A percentile compares a stretch with the other conserved stretches of the same genome.
Conservation (phyloP, 2,329 filamentous ascomycete genomes). For the Dryadomyces quercus-mongolicae region DNA sequence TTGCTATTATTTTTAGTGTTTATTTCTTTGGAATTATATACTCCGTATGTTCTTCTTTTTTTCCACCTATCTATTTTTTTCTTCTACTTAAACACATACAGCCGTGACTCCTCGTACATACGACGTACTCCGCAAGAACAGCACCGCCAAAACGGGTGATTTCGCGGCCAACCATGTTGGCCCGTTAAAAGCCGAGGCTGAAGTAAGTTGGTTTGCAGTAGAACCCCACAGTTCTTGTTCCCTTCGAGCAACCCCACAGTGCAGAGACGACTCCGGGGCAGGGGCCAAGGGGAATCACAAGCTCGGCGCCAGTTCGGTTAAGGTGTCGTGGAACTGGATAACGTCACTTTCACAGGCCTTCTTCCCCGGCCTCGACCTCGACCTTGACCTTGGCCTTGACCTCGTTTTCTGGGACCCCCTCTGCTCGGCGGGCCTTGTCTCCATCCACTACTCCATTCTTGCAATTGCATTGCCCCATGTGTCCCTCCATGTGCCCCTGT, state of each 20-base stretch:
- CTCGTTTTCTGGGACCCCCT: neutral
- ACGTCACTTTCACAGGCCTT: neutral
- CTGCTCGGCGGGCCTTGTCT: too few relatives aligned
- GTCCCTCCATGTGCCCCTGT: neutral
- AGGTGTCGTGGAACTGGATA: slow-evolving; percentile 3
- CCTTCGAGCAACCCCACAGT: neutral
- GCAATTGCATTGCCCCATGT: too few relatives aligned
- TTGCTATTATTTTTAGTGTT: neutral
- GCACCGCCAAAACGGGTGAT: too few relatives aligned
- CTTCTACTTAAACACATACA: neutral
- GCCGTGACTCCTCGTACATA: too few relatives aligned
- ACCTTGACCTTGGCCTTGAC: neutral
- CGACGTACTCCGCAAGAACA: too few relatives aligned
- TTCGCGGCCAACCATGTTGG: too few relatives aligned
- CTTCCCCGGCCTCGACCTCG: neutral
- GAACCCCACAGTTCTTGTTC: neutral
- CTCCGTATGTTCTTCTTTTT: too few relatives aligned
- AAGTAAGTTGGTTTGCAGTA: too few relatives aligned
- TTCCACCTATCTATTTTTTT: neutral
- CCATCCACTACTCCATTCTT: too few relatives aligned
- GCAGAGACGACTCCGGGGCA: neutral
- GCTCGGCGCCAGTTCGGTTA: slow-evolving; percentile 40
- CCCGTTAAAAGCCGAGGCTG: neutral
- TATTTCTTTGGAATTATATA: neutral
- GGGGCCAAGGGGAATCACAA: slow-evolving; percentile 35